These are phyloP conservation scores for Cinnamomum micranthum DNA, from an alignment of 164 flowering plant genomes.

Conservation along the genomic window DNA sequence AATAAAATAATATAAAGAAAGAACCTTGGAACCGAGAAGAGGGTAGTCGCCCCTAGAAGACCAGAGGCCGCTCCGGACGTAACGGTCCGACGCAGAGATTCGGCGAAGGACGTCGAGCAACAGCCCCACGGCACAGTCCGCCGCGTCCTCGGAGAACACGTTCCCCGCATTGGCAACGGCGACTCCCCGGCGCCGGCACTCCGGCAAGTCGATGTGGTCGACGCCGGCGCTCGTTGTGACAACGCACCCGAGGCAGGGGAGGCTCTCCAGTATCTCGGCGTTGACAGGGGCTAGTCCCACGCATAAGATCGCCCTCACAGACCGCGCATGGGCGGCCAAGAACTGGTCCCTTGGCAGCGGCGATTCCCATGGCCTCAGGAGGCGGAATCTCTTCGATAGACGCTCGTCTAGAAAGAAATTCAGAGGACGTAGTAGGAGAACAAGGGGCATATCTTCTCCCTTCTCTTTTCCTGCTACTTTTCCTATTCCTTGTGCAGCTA, in stretches of 20 bases:
- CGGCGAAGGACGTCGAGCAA: conserved; percentile 48
- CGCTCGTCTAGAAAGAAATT: background rate
- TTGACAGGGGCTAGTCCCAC: conserved; percentile 5
- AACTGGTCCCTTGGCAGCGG: conserved; percentile 22
- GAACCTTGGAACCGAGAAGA: conserved; percentile 36
- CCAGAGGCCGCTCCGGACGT: conserved; percentile 41
- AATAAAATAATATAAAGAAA: too few relatives aligned
- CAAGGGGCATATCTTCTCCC: background rate
- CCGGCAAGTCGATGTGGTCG: conserved; percentile 55
- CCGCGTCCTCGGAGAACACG: conserved; percentile 49
- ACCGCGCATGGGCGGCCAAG: conserved; percentile 22
- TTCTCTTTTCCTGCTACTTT: background rate
- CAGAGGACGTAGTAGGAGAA: conserved; percentile 3
- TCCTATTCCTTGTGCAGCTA: too few relatives aligned
- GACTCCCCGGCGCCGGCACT: conserved; percentile 51
- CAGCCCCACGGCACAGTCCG: conserved; percentile 56
- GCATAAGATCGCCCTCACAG: conserved; percentile 15
- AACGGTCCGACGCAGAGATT: conserved; percentile 48
- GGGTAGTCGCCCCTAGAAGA: conserved; percentile 25
- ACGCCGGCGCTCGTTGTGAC: conserved; percentile 56
- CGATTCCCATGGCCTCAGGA: conserved; percentile 33
- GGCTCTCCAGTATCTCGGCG: conserved; percentile 19
- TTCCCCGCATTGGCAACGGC: conserved; percentile 37
- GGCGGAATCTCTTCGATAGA: conserved; percentile 4
- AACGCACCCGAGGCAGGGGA: conserved; percentile 43